These are phyloP conservation scores for Keithomyces neogunnii DNA, from an alignment of 2,329 filamentous ascomycete species.

Conservation along the genomic window DNA sequence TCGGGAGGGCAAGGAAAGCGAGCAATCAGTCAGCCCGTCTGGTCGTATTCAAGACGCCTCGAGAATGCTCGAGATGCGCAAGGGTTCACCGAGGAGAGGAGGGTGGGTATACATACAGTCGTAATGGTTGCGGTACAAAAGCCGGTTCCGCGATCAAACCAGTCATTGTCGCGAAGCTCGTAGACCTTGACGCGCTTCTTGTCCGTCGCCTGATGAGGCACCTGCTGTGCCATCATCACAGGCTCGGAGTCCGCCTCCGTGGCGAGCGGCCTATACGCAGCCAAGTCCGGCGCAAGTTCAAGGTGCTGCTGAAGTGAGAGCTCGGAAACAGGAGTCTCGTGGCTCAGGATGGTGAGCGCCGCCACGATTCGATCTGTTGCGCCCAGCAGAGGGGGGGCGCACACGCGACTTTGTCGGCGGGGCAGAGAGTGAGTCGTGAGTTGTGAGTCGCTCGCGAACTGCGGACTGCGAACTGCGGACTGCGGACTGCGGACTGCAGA, in stretches of 20 bases:
- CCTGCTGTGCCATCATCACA: constrained; percentile 63
- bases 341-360: constrained; percentile 47
- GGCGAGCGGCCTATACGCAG: constrained; percentile 40
- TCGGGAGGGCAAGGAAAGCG: background rate
- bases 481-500: no score
- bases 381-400: constrained; percentile 12
- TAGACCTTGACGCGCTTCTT: constrained; percentile 93
- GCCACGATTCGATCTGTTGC: constrained; percentile 37
- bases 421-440: no score
- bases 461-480: no score
- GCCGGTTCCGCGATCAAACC: constrained; percentile 95
- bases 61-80: background rate
- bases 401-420: constrained; percentile 4
- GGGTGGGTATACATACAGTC: constrained; percentile 48
- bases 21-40: background rate
- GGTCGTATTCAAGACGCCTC: background rate
- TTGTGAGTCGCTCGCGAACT: no score
- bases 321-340: constrained; percentile 40
- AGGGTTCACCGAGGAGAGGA: background rate
- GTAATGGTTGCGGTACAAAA: constrained; percentile 78
- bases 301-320: constrained; percentile 53
- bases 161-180: constrained; percentile 96
- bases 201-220: constrained; percentile 60
- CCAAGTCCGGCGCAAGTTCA: constrained; percentile 44
- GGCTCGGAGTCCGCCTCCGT: constrained; percentile 48